Conservation (phyloP, 352 stramenopile species). For the Globisporangium polare region DNA sequence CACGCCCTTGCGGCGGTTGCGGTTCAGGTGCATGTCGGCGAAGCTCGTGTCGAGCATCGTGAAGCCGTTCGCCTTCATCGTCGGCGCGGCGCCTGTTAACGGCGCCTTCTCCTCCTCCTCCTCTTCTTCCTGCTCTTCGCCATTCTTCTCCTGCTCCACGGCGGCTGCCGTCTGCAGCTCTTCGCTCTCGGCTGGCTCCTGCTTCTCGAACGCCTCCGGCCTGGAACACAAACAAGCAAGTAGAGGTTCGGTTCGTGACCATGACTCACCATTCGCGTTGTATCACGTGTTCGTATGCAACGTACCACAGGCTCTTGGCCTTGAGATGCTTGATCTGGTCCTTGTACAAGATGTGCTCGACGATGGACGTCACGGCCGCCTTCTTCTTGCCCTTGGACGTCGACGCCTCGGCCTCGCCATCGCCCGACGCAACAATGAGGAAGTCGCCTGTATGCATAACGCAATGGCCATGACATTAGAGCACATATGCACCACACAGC, state of each 20-base stretch:
- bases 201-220: conserved; percentile 51
- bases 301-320: conserved; percentile 88
- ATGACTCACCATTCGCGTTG: neutral
- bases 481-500: neutral
- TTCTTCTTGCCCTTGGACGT: conserved; percentile 85
- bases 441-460: conserved; percentile 77
- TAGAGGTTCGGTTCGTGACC: neutral
- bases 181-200: conserved; percentile 8
- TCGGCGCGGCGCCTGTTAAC: neutral
- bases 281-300: neutral
- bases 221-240: conserved; percentile 21
- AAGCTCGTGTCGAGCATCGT: conserved; percentile 51
- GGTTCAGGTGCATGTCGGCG: conserved; percentile 58
- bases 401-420: conserved; percentile 63
- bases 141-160: neutral
- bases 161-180: neutral
- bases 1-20: conserved; percentile 71
- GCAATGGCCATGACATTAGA: neutral
- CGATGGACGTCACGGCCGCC: conserved; percentile 86
- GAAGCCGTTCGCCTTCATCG: conserved; percentile 34
- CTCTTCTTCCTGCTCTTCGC: conserved; percentile 10
- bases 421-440: conserved; percentile 90
- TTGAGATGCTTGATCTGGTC: conserved; percentile 98
- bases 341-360: conserved; percentile 98
- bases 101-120: conserved; percentile 18